Evolutionary conservation across 2,329 filamentous ascomycete genomes (phyloP), one percentile per base, ranked within the genome.

Genomic region (Trichoderma koningiopsis): DNA sequence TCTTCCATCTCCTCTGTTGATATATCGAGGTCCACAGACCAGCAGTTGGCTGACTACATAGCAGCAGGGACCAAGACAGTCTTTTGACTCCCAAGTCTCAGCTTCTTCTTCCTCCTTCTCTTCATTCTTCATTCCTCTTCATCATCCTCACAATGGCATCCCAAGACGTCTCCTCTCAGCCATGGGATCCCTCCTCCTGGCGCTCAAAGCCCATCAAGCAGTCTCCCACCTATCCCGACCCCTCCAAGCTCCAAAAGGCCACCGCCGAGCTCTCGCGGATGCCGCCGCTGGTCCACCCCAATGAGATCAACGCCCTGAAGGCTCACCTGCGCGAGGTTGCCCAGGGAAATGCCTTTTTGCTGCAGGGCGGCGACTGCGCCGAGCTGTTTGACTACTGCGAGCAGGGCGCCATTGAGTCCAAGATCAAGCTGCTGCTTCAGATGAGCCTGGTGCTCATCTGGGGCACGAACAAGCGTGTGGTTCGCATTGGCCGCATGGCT

Each of bases 381-480:
- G 96, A 99, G 83, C 87, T 98, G 11, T 99, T 99, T 77, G 93
- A 96, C 80, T 99, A 99, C 84, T 99, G 96, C 81, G 90, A 92
- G 75, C 91, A 94, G 78, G 87, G 88, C 16, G 91, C 92, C 73
- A 97, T 99, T 74, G 94, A 98, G 81, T 91, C 93, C 72, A 99
- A 98, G 85, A 93, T 98, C 80, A 98, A 98, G 83, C 88, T 99
- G 31, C 87, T 99, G 35, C 84, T 99, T 70, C 96, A 99, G 82
- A 98, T 99, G 95, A 97, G 93, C 73, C 83, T 99, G 74, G 93
- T 99, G 1, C 85, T 99, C 70, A 94, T 98, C 79, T 97, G 94
- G 91, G 96, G 93, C 74, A 86, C 86, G 70, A 85, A 87, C 81
- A 89, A 89, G 81, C 92, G 92, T 6, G 94, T 99, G 4, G 93